Conservation (phyloP, 768 basidiomycete species). For the Russula ochroleuca region DNA sequence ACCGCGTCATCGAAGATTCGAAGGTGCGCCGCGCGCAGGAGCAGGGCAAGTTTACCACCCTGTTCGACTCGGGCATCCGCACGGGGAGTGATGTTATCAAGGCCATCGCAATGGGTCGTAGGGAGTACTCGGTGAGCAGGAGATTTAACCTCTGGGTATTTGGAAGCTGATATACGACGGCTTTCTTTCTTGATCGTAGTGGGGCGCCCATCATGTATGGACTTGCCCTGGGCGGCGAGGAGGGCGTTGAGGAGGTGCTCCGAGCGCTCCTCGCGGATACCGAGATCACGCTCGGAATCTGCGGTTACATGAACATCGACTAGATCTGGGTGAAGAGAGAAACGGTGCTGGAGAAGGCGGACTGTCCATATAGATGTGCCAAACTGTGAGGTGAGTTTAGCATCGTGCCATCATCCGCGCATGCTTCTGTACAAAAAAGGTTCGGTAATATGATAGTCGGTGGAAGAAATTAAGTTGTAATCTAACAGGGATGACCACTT, state of each 20-base stretch:
- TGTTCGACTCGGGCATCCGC: constrained; percentile 80
- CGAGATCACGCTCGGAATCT: constrained; percentile 46
- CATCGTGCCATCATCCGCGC: neutral
- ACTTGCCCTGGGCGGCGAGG: constrained; percentile 62
- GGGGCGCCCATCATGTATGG: constrained; percentile 74
- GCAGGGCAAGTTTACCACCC: constrained; percentile 57
- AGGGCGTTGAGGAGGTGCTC: constrained; percentile 72
- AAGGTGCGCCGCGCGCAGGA: constrained; percentile 35
- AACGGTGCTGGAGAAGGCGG: constrained; percentile 45
- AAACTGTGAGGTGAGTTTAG: constrained; percentile 1
- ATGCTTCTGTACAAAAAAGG: neutral
- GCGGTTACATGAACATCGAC: constrained; percentile 51
- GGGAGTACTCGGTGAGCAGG: constrained; percentile 60
- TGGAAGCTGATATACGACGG: neutral
- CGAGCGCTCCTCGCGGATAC: constrained; percentile 44
- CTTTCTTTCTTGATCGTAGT: constrained; percentile 39
- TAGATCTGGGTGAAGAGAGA: constrained; percentile 60
- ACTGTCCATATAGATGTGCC: constrained; percentile 16
- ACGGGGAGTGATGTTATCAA: constrained; percentile 76
- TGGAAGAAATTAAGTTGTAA: no score
- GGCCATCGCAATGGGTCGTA: constrained; percentile 45
- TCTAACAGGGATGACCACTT: no score
- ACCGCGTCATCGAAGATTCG: no score
- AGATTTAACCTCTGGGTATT: neutral
- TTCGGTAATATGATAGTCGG: no score